Base-by-base conservation (phyloP, 202 grass and related monocot species). In the Eragrostis tef region DNA sequence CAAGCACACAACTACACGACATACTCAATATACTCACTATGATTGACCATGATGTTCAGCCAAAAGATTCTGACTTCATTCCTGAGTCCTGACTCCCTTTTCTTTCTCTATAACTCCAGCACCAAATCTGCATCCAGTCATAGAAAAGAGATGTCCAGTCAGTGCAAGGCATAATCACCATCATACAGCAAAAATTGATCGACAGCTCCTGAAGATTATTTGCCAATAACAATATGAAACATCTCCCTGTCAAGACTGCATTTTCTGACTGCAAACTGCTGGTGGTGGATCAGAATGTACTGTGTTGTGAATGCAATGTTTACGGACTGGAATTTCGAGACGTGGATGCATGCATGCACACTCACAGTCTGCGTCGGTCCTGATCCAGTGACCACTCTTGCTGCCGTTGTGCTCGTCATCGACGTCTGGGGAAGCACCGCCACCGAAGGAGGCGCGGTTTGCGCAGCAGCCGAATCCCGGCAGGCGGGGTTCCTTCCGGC, bases 361-460 rank as follows among this genome's bases (percentile, higher is more conserved):
- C 92, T 93, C 87, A 99, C 97, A 99, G 58, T 99, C 97, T 54
- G 93, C 90, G 75, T 99, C 97, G 42, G 93, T 96, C 83, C 88
- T 99, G 89, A 99, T 94, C 97, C 97, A 99, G 84, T 96, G 91
- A 44, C 86, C 97, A 4, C 87, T 86, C 81, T 90, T 96, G 79
- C 43, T 83, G 78, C 74, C 68, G 21, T 26, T 86, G 50, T 77
- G 67, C 29, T 94, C 77, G 2, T 52, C 81, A 5, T 41, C 68
- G 15, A 31, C 47, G 16, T 51, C 56, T 7, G 73, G 78, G 21
- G 83, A 86, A 19, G 85, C 58, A 1, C 65, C 64, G 36, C 34
- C 65, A 9, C 61, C 62, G 47, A 85, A 81, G 49, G 86, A 65
- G 78, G 90, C 31, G 15, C 84, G 74, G 20, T 86, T 84, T 5